phyloP scores from a whole-genome alignment of 176 grass and related monocot genomes.

The Puya raimondii region DNA sequence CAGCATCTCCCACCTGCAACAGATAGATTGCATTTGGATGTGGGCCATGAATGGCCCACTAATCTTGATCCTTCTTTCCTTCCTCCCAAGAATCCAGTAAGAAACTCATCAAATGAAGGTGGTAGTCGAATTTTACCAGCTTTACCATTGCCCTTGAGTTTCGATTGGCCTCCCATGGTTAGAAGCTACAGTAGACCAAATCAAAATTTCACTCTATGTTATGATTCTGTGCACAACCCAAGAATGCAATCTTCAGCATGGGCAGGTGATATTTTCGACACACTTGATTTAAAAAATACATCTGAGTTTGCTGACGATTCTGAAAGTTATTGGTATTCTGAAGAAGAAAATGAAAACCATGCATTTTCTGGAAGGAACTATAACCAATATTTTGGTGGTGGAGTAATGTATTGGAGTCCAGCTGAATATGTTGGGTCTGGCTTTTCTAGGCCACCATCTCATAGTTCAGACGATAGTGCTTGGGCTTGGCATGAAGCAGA shows the following conservation, averaged over 20 bases:
- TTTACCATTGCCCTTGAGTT: conserved; percentile 69
- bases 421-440: conserved; percentile 70
- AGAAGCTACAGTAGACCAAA: conserved; percentile 56
- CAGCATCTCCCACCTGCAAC: conserved; percentile 54
- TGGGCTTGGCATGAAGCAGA: conserved; percentile 98
- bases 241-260: conserved; percentile 57
- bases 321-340: conserved; percentile 87
- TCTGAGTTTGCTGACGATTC: conserved; percentile 70
- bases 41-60: conserved; percentile 62
- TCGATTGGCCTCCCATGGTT: conserved; percentile 92
- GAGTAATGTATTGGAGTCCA: conserved; percentile 99
- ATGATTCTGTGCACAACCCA: conserved; percentile 56
- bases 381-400: conserved; percentile 96
- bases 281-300: conserved; percentile 26
- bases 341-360: conserved; percentile 70
- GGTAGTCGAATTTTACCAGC: conserved; percentile 57
- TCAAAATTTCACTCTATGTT: conserved; percentile 43
- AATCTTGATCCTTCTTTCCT: conserved; percentile 58
- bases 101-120: conserved; percentile 40
- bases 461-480: conserved; percentile 92
- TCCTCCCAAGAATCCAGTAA: conserved; percentile 50
- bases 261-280: conserved; percentile 33
- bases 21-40: conserved; percentile 77
- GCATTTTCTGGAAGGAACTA: conserved; percentile 66
- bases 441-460: conserved; percentile 75